Conservation (phyloP, 2,329 filamentous ascomycete genomes). For the Ophiostoma piceae region DNA sequence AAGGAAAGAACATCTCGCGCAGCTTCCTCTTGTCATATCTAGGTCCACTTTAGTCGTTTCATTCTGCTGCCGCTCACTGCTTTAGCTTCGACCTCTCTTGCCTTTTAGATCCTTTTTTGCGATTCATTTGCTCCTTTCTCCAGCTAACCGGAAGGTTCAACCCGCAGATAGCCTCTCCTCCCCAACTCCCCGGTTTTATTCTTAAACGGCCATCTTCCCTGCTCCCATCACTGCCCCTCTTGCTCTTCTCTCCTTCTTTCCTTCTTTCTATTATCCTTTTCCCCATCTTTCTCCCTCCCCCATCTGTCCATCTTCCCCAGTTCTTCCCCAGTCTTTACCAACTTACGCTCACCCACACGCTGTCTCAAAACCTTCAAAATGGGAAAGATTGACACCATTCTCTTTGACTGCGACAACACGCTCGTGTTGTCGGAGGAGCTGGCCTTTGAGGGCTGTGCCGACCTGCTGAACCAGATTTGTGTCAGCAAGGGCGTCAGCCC, state of each 20-base stretch:
- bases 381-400: conserved; percentile 59
- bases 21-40: not conserved
- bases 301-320: conserved; percentile 7
- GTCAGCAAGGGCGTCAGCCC: conserved; percentile 52
- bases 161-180: conserved; percentile 12
- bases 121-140: not conserved
- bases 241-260: not conserved
- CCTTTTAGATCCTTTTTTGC: not conserved
- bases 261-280: not conserved
- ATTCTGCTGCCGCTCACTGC: not conserved
- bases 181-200: not conserved
- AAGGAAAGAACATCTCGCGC: not conserved
- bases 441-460: conserved; percentile 86
- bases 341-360: not conserved
- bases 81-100: not conserved
- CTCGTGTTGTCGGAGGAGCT: conserved; percentile 87
- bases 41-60: not conserved
- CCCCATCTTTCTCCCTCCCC: not conserved
- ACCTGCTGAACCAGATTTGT: conserved; percentile 82
- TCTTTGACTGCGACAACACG: conserved; percentile 84
- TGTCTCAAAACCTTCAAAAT: conserved; percentile 17
- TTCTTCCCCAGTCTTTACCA: not conserved
- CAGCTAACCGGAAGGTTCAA: conserved; percentile 16
- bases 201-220: not conserved
- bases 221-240: not conserved